Percentiles rank a stretch among this genome's conserved stretches.
These are phyloP conservation scores for Claviceps humidiphila DNA, from an alignment of 2,329 filamentous ascomycete genomes.

Conservation along the genomic window DNA sequence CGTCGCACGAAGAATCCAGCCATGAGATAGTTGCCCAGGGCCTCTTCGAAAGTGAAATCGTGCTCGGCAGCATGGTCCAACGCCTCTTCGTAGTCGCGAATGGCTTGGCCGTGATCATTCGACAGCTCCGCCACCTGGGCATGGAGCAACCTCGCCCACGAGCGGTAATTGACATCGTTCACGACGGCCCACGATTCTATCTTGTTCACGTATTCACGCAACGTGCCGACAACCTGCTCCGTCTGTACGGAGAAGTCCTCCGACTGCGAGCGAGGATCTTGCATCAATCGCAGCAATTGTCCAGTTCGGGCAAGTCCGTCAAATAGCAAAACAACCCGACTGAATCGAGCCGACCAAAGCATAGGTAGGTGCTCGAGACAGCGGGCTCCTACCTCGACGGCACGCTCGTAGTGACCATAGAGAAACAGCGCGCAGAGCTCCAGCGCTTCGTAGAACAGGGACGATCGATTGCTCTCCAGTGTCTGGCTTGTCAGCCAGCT, in stretches of 20 bases:
- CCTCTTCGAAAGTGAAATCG: constrained; percentile 57
- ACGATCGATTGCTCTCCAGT: constrained; percentile 48
- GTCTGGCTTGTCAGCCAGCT: constrained; percentile 40
- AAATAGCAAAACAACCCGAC: constrained; percentile 43
- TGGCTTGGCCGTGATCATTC: constrained; percentile 40
- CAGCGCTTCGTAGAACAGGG: constrained; percentile 55
- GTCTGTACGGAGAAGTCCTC: constrained; percentile 30
- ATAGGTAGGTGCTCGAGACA: constrained; percentile 33
- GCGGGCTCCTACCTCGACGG: constrained; percentile 40
- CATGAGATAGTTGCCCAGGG: constrained; percentile 60
- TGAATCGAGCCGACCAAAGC: constrained; percentile 48
- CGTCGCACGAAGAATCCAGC: constrained; percentile 56
- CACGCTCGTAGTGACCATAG: constrained; percentile 48
- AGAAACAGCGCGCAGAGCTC: constrained; percentile 50
- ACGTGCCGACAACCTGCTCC: constrained; percentile 35
- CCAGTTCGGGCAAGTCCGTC: constrained; percentile 45
- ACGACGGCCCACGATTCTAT: constrained; percentile 52
- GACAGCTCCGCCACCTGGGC: constrained; percentile 55
- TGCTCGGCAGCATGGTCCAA: constrained; percentile 60
- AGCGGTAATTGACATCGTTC: constrained; percentile 57
- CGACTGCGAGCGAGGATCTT: constrained; percentile 31
- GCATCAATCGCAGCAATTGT: constrained; percentile 33
- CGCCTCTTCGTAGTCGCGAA: constrained; percentile 54
- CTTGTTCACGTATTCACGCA: constrained; percentile 42
- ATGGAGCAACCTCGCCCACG: constrained; percentile 54